A percentile compares a stretch with the other conserved stretches of the same genome.
phyloP scores from a whole-genome alignment of 1,284 basidiomycete genomes.

The Fomitopsis palustris region DNA sequence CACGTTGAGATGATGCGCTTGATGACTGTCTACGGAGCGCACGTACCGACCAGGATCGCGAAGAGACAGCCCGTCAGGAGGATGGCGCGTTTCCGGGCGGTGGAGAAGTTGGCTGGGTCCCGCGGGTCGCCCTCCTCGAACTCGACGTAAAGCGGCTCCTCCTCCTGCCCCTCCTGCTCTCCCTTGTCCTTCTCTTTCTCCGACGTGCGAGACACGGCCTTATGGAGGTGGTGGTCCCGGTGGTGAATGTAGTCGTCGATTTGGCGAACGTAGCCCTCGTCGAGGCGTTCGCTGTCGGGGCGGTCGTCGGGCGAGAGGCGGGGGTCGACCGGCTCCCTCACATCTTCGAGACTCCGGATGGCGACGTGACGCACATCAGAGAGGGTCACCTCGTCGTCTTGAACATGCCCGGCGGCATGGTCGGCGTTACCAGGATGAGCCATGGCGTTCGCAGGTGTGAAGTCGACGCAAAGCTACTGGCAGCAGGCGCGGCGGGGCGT shows the following conservation, averaged over 20 bases:
- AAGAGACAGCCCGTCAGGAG: slow-evolving; percentile 56
- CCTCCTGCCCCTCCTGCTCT: neutral
- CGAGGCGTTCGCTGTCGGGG: slow-evolving; percentile 21
- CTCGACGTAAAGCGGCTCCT: slow-evolving; percentile 36
- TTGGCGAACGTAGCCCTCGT: slow-evolving; percentile 23
- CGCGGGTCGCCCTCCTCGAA: slow-evolving; percentile 46
- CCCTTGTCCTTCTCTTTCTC: neutral
- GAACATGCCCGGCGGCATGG: slow-evolving; percentile 1
- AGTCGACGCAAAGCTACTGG: neutral
- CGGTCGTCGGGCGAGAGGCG: slow-evolving; percentile 21
- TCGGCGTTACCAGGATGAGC: neutral
- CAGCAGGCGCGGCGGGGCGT: neutral
- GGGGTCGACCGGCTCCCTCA: slow-evolving; percentile 25
- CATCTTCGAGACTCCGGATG: slow-evolving; percentile 17
- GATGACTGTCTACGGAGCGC: neutral
- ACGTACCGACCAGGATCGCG: slow-evolving; percentile 50
- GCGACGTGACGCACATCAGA: slow-evolving; percentile 11
- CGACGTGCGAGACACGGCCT: slow-evolving; percentile 1
- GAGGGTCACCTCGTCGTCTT: slow-evolving; percentile 19
- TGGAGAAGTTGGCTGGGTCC: slow-evolving; percentile 49
- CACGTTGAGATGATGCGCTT: neutral
- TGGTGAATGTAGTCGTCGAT: slow-evolving; percentile 25
- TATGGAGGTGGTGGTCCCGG: slow-evolving; percentile 16
- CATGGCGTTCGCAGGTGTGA: neutral
- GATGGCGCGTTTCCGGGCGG: slow-evolving; percentile 44